Evolutionary conservation across 805 yeast species (phyloP).

Genomic region (Yamadazyma takamatsuzukensis): DNA sequence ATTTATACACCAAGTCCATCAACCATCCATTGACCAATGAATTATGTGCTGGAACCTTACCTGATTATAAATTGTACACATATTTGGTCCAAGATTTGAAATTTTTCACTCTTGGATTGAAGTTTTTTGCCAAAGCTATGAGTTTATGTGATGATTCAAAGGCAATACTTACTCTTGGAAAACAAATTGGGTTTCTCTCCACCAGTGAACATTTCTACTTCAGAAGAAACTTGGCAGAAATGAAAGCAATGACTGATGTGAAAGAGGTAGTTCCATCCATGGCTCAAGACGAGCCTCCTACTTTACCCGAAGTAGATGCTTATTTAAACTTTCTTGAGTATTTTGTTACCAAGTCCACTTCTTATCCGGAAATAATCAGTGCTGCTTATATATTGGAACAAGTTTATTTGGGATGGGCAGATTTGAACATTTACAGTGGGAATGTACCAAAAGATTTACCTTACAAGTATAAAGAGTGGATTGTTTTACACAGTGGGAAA

Average conservation of each 20-base stretch:
- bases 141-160: conserved; percentile 38
- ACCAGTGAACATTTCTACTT: conserved; percentile 50
- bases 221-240: conserved; percentile 20
- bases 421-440: conserved; percentile 20
- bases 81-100: conserved; percentile 49
- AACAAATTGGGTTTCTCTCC: conserved; percentile 49
- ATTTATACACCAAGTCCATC: conserved; percentile 24
- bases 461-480: conserved; percentile 51
- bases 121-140: conserved; percentile 42
- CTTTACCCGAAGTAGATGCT: conserved; percentile 31
- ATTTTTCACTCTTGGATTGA: conserved; percentile 42
- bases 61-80: conserved; percentile 38
- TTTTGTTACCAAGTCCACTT: conserved; percentile 20
- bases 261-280: conserved; percentile 17
- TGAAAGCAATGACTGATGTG: conserved; percentile 16
- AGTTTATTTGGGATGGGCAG: conserved; percentile 53
- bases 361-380: conserved; percentile 43
- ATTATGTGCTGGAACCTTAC: conserved; percentile 43
- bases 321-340: conserved; percentile 34
- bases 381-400: conserved; percentile 46
- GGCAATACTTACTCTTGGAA: conserved; percentile 39
- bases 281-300: conserved; percentile 12
- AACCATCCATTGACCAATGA: conserved; percentile 42
- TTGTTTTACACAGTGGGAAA: conserved; percentile 47
- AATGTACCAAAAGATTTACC: conserved; percentile 24